Conservation (phyloP, 108 stramenopile species). For the Pseudonitzschia delicatissima region DNA sequence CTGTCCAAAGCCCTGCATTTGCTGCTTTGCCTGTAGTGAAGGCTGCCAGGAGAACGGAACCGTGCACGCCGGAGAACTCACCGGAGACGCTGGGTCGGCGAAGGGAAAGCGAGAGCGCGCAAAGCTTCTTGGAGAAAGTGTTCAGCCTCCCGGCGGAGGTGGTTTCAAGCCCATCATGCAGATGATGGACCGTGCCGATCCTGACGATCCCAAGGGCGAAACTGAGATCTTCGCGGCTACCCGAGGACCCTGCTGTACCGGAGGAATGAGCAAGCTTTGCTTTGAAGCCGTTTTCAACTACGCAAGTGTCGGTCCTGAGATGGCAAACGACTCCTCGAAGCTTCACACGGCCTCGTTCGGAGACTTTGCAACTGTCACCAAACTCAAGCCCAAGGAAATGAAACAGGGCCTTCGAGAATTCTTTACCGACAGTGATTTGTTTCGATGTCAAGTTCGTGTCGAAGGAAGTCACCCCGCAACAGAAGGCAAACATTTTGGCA, state of each 20-base stretch:
- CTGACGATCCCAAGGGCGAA: background rate
- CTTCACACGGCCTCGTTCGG: conserved; percentile 1
- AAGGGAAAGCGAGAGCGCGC: conserved; percentile 16
- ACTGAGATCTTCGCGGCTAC: conserved; percentile 17
- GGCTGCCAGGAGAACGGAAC: conserved; percentile 18
- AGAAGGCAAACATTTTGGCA: conserved; percentile 19
- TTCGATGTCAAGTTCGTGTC: conserved; percentile 1
- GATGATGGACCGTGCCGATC: conserved; percentile 20
- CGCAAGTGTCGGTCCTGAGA: background rate
- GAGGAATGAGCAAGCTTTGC: conserved; percentile 35
- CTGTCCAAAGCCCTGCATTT: conserved; percentile 22
- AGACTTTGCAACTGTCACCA: conserved; percentile 17
- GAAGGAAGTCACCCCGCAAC: background rate
- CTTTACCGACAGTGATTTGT: conserved; percentile 18
- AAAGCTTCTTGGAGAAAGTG: conserved; percentile 9
- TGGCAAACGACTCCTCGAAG: background rate
- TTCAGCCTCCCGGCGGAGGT: conserved; percentile 25
- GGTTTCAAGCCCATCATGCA: conserved; percentile 30
- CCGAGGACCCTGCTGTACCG: conserved; percentile 30
- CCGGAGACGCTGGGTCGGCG: background rate
- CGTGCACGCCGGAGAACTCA: conserved; percentile 21
- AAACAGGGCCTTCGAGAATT: conserved; percentile 11
- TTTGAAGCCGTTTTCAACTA: conserved; percentile 22
- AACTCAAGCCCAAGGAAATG: conserved; percentile 3
- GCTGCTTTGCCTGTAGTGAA: conserved; percentile 28